These are phyloP conservation scores for Hymenoscyphus infarciens DNA, from an alignment of 2,329 filamentous ascomycete species.

Conservation along the genomic window DNA sequence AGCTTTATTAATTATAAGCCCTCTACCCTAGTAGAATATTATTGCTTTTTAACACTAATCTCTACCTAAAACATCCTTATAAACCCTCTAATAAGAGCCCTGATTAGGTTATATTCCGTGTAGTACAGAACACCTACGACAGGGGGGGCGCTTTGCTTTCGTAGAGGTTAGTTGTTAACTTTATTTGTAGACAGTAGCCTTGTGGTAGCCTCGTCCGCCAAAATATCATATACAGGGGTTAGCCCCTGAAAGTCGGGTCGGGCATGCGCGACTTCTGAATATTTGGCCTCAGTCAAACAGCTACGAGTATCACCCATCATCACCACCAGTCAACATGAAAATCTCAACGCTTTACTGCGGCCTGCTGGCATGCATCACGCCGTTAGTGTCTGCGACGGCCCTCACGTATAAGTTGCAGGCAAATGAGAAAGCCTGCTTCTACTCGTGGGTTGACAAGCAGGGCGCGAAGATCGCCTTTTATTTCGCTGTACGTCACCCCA, in stretches of 20 bases:
- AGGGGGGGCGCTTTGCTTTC: too few relatives aligned
- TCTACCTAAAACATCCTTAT: too few relatives aligned
- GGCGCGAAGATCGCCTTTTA: constrained; percentile 95
- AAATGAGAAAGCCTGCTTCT: constrained; percentile 97
- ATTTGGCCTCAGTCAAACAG: constrained; percentile 19
- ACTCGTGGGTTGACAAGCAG: constrained; percentile 69
- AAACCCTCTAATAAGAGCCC: too few relatives aligned
- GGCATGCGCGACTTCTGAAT: constrained; percentile 21
- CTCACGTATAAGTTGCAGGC: constrained; percentile 89
- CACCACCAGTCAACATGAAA: constrained; percentile 56
- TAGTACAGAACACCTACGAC: too few relatives aligned
- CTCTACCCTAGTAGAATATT: too few relatives aligned
- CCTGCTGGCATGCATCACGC: constrained; percentile 67
- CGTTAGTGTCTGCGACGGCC: constrained; percentile 77
- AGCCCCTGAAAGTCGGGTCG: background rate
- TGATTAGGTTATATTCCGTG: too few relatives aligned
- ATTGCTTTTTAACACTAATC: too few relatives aligned
- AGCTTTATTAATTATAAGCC: too few relatives aligned
- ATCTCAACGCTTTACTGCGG: constrained; percentile 57
- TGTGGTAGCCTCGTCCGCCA: too few relatives aligned
- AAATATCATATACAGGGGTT: too few relatives aligned
- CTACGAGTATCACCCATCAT: background rate
- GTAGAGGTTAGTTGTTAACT: too few relatives aligned
- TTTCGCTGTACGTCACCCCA: constrained; percentile 73
- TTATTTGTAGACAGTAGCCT: too few relatives aligned